Conservation (phyloP, 1,284 basidiomycete species). For the Ganoderma resinaceum region DNA sequence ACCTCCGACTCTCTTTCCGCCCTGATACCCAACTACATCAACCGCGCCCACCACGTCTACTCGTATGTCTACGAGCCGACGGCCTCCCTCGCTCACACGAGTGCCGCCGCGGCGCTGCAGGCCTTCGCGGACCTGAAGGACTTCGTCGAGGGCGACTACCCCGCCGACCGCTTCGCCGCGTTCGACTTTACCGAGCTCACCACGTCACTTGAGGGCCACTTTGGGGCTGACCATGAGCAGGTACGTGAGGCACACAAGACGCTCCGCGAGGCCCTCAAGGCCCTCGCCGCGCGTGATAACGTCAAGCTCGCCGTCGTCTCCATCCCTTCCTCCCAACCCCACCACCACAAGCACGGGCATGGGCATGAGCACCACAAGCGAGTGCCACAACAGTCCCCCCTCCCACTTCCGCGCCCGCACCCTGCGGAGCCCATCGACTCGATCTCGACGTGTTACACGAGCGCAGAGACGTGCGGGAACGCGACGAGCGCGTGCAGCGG, state of each 20-base stretch:
- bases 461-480: slow-evolving; percentile 62
- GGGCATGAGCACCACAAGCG: slow-evolving; percentile 43
- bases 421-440: slow-evolving; percentile 61
- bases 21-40: slow-evolving; percentile 60
- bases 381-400: slow-evolving; percentile 57
- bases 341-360: slow-evolving; percentile 35
- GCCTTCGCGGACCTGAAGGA: slow-evolving; percentile 46
- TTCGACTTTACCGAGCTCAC: slow-evolving; percentile 62
- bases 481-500: slow-evolving; percentile 73
- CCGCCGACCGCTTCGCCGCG: slow-evolving; percentile 62
- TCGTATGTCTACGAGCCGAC: slow-evolving; percentile 54
- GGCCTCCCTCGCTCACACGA: neutral
- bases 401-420: slow-evolving; percentile 51
- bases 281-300: slow-evolving; percentile 45
- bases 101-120: neutral
- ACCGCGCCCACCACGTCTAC: slow-evolving; percentile 65
- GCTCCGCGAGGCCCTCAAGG: slow-evolving; percentile 53
- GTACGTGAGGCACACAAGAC: slow-evolving; percentile 54
- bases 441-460: slow-evolving; percentile 69
- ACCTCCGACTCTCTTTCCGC: slow-evolving; percentile 49
- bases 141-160: slow-evolving; percentile 55
- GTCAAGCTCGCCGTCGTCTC: slow-evolving; percentile 63
- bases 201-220: slow-evolving; percentile 48
- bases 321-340: slow-evolving; percentile 38
- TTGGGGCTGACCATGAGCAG: slow-evolving; percentile 60